A percentile compares a stretch with the other conserved stretches of the same genome.
Conservation (phyloP, 2,329 filamentous ascomycete species). For the Ceratocystis alfenasii region DNA sequence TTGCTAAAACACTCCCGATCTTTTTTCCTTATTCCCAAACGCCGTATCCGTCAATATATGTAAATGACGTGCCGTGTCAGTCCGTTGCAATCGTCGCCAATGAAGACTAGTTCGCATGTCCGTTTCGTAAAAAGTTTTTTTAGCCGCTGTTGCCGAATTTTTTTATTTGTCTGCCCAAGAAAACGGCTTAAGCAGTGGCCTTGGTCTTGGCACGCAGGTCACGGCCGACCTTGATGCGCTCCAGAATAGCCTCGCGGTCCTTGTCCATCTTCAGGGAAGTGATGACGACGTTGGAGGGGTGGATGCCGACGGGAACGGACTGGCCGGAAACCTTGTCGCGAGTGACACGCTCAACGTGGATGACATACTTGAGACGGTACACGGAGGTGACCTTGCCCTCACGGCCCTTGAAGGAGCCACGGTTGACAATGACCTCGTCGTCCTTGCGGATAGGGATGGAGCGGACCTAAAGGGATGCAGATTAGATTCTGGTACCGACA, state of each 20-base stretch:
- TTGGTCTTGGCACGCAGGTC: slow-evolving; percentile 64
- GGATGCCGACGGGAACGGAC: slow-evolving; percentile 85
- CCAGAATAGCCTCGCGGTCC: slow-evolving; percentile 80
- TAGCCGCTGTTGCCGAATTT: slow-evolving; percentile 12
- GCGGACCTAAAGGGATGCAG: slow-evolving; percentile 54
- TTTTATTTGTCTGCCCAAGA: slow-evolving; percentile 12
- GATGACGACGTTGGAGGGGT: slow-evolving; percentile 94
- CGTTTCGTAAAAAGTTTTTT: slow-evolving; percentile 17
- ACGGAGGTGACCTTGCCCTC: slow-evolving; percentile 97
- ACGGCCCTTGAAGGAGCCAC: slow-evolving; percentile 90
- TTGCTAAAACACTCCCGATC: slow-evolving; percentile 18
- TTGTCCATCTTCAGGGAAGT: slow-evolving; percentile 98
- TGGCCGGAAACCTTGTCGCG: slow-evolving; percentile 97
- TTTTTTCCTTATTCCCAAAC: slow-evolving; percentile 25
- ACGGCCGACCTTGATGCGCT: slow-evolving; percentile 69
- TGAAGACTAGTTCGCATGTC: slow-evolving; percentile 11
- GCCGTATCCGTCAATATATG: slow-evolving; percentile 12
- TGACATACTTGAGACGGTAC: slow-evolving; percentile 95
- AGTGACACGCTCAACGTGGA: slow-evolving; percentile 93
- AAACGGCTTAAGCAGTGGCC: slow-evolving; percentile 35
- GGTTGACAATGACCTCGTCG: slow-evolving; percentile 85
- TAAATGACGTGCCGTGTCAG: slow-evolving; percentile 8
- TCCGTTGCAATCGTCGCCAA: slow-evolving; percentile 16
- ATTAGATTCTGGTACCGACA: slow-evolving; percentile 9
- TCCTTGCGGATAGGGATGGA: slow-evolving; percentile 96